Evolutionary conservation across 257 asterid species (phyloP).

Genomic region (Craterostigma plantagineum): DNA sequence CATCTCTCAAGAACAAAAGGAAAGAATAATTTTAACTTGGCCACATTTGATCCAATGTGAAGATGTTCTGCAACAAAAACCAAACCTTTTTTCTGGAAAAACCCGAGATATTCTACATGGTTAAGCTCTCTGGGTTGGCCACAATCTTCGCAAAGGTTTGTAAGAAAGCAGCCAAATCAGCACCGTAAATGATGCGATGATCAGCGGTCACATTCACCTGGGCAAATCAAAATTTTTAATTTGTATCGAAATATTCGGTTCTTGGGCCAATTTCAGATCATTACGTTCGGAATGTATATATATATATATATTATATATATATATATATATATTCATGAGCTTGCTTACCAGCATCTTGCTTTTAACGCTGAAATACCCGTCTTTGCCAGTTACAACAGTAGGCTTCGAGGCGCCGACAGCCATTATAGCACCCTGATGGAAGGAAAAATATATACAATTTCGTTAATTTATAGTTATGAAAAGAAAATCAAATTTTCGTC

Average conservation of each 20-base stretch:
- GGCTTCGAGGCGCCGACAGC: conserved; percentile 89
- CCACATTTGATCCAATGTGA: conserved; percentile 6
- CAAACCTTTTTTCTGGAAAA: neutral
- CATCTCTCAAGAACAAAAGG: conserved; percentile 1
- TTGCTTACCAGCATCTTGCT: conserved; percentile 57
- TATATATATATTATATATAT: too few relatives aligned
- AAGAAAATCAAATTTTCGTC: neutral
- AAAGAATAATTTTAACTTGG: conserved; percentile 6
- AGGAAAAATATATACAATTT: neutral
- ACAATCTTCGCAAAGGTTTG: conserved; percentile 56
- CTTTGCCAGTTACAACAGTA: conserved; percentile 36
- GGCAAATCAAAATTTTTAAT: conserved; percentile 2
- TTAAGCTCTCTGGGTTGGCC: conserved; percentile 63
- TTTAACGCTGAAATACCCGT: conserved; percentile 62
- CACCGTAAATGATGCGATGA: conserved; percentile 56
- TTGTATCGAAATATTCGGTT: conserved; percentile 3
- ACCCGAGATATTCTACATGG: conserved; percentile 31
- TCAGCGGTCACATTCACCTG: conserved; percentile 76
- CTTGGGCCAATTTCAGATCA: neutral
- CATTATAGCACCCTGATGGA: conserved; percentile 55
- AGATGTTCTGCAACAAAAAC: neutral
- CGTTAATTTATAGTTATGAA: neutral
- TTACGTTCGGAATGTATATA: too few relatives aligned
- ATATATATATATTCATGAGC: neutral
- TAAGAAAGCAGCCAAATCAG: conserved; percentile 61